Base-by-base conservation (phyloP, 2,329 filamentous ascomycete genomes). In the Alternaria brassicae region DNA sequence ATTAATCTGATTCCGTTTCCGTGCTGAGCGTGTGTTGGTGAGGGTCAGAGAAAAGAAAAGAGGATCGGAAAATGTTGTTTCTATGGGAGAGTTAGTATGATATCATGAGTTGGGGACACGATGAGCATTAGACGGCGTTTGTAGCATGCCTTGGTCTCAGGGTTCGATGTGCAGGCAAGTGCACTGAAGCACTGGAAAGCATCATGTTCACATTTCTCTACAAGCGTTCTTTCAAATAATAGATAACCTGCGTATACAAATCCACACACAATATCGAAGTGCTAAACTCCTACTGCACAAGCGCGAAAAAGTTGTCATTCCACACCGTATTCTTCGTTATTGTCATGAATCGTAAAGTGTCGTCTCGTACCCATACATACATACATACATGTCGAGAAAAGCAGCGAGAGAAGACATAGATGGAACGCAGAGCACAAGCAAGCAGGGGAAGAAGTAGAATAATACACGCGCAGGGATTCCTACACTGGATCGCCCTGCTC, bases 1-100 rank as follows among this genome's bases (percentile, higher is more conserved):
- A 52, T 59, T 4, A 51, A 52, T 41, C 10, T 58, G 55, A 58
- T 58, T 19, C 48, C 34, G 34, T 48, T 48, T 25, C 44, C 28
- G 13, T 48, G 44, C 19, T 48, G 19, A 48, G 8, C 3, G 3
- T 21, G 3, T 7, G 44, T 15, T 34, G 15, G 21, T 19, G 4
- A 25, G 30, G 30, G 2, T 48, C 1, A 19, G 30, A n/a, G 12
- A 25, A 25, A n/a, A 1, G 44, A 23, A 2, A 1, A 10, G 7
- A 34, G 19, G 37, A 40, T 23, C 10, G 9, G 15, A 40, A 23
- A 15, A 23, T 23, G 8, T 40, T 40, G 12, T 23, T 40, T 15
- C 28, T 21, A n/a, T 28, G 36, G 17, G 13, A 10, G 28, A 21
- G 30, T 36, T 48, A 30, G 44, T 13, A 48, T 48, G 30, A 48